Base-by-base conservation (phyloP, 2,329 filamentous ascomycete species). In the Westerdykella sp. region DNA sequence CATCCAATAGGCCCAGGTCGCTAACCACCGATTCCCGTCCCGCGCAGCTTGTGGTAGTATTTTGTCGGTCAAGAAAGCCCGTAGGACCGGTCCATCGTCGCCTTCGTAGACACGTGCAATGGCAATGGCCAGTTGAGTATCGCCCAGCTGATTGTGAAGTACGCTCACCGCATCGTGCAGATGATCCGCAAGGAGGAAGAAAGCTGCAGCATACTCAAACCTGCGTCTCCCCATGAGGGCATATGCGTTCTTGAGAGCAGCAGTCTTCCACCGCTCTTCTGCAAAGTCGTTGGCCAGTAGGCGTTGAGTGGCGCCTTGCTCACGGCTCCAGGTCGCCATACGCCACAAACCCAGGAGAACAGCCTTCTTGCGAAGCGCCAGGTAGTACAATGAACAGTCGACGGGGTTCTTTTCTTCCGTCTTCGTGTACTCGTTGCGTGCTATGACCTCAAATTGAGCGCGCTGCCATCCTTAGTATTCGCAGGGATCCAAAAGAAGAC, bases 1-100 rank as follows among this genome's bases (percentile, higher is more conserved):
- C 76, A 95, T 87, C 84, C 88, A 95, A 62, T 95, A 95, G 2
- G 87, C 87, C 93, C 93, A 98, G 0, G 86, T 93, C 10, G 90
- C 87, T 45, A 95, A 79, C 91, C 93, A 98, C 44, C 91, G 78
- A 60, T 98, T 91, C 2, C 88, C 88, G 50, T 91, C 83, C 34
- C 81, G 77, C 0, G 85, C 81, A 14, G 93, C 93, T 48, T 86
- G 70, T 0, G 82, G 79, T 0, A 97, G 73, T 1, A 97, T 79
- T 47, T 84, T 85, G 10, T 95, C 85, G 56, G 87, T 80, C 1
- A 98, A 72, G 7, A 98, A 74, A 44, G 79, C 80, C 21, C 76
- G 76, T 2, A 97, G 65, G 0, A 93, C 79, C 0, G 83, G 81
- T 0, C 87, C 86, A 16, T 82, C 75, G 46, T 96, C 90, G 3